Evolutionary conservation across 2,329 filamentous ascomycete species (phyloP).

Genomic region (Fusarium marasasianum): DNA sequence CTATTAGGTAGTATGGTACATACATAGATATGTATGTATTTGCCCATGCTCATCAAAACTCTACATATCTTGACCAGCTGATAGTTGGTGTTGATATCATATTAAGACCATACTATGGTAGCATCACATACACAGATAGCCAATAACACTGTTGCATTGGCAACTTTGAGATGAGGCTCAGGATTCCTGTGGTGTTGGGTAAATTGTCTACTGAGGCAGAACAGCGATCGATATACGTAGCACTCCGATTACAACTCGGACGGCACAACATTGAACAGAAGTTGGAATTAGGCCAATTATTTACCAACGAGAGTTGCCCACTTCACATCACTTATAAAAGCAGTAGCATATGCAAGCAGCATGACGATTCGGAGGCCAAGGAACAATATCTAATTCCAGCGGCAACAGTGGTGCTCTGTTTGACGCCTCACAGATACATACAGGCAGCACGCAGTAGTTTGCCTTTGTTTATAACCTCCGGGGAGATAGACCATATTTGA

Average conservation of each 20-base stretch:
- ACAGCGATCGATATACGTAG: neutral
- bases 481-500: neutral
- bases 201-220: neutral
- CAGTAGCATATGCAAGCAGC: neutral
- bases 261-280: constrained; percentile 7
- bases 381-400: neutral
- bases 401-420: neutral
- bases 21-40: neutral
- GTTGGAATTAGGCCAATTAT: neutral
- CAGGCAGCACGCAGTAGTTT: neutral
- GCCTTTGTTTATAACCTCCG: neutral
- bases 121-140: neutral
- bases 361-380: neutral
- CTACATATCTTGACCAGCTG: neutral
- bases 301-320: constrained; percentile 33
- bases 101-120: neutral
- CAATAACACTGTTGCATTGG: neutral
- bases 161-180: neutral
- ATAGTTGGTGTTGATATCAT: neutral
- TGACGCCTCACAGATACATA: neutral
- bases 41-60: neutral
- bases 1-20: neutral
- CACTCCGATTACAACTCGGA: neutral
- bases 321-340: neutral
- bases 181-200: neutral